phyloP scores from a whole-genome alignment of 805 yeast species.

The Wickerhamiella azyma region DNA sequence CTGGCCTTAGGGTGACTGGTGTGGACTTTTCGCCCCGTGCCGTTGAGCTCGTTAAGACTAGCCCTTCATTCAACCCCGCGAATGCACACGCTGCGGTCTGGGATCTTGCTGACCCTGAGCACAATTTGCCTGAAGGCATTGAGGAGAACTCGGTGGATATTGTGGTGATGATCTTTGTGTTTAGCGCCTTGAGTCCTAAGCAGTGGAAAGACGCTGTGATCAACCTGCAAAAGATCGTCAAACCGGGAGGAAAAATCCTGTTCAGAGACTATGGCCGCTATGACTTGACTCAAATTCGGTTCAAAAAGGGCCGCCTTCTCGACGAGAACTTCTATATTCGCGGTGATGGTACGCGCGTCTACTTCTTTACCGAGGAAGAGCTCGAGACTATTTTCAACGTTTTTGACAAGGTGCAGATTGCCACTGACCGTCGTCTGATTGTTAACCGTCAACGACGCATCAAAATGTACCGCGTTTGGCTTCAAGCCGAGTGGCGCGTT shows the following conservation, averaged over 20 bases:
- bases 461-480: constrained; percentile 95
- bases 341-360: constrained; percentile 96
- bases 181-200: constrained; percentile 78
- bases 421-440: constrained; percentile 76
- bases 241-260: constrained; percentile 84
- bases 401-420: constrained; percentile 63
- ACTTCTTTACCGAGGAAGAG: constrained; percentile 93
- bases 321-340: constrained; percentile 92
- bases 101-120: constrained; percentile 77
- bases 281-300: constrained; percentile 88
- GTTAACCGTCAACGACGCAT: constrained; percentile 85
- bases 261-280: constrained; percentile 93
- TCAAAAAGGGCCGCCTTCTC: constrained; percentile 71
- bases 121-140: constrained; percentile 68
- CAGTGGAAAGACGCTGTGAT: constrained; percentile 78
- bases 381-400: constrained; percentile 53
- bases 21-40: constrained; percentile 87
- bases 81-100: constrained; percentile 78
- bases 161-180: constrained; percentile 89
- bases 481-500: constrained; percentile 70
- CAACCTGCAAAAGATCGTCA: constrained; percentile 57
- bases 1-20: constrained; percentile 58
- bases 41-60: constrained; percentile 62
- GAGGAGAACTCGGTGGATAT: constrained; percentile 74
- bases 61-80: constrained; percentile 45